Conservation (phyloP, 345 rosid genomes). For the Erodium maritimum region DNA sequence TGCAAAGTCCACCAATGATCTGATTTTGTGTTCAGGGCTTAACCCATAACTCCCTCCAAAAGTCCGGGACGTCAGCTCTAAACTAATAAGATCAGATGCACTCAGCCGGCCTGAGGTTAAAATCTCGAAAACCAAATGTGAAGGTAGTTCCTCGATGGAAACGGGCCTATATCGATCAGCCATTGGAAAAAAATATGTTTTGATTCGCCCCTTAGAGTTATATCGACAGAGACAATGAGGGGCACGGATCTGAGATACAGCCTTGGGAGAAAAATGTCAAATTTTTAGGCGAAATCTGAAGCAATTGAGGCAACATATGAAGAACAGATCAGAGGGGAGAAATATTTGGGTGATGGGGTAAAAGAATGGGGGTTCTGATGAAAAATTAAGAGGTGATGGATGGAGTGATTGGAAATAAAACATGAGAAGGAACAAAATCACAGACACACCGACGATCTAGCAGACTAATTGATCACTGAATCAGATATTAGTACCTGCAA, state of each 20-base stretch:
- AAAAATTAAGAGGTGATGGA: slow-evolving; percentile 31
- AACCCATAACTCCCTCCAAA: slow-evolving; percentile 60
- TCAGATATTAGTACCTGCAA: slow-evolving; percentile 12
- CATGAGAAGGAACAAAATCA: slow-evolving; percentile 56
- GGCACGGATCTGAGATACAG: background rate
- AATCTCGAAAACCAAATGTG: slow-evolving; percentile 79
- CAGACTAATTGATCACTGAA: background rate
- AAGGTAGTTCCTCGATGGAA: slow-evolving; percentile 72
- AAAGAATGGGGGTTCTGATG: slow-evolving; percentile 29
- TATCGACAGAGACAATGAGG: too few species aligned
- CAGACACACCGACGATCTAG: slow-evolving; percentile 12
- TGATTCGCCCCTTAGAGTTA: too few species aligned
- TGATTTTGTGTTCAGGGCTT: slow-evolving; percentile 47
- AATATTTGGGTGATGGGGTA: slow-evolving; percentile 40
- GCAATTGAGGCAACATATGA: slow-evolving; percentile 68
- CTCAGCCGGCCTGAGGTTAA: slow-evolving; percentile 57
- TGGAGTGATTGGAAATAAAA: slow-evolving; percentile 49
- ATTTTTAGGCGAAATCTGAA: slow-evolving; percentile 74
- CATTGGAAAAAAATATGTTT: slow-evolving; percentile 19
- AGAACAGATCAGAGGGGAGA: slow-evolving; percentile 58
- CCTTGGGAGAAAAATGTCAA: slow-evolving; percentile 18
- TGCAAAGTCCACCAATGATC: slow-evolving; percentile 70
- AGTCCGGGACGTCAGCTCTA: slow-evolving; percentile 70
- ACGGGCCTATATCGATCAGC: slow-evolving; percentile 45
- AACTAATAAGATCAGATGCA: slow-evolving; percentile 48